Evolutionary conservation across 2,329 filamentous ascomycete species (phyloP).

Genomic region (Aureobasidium melanogenum): DNA sequence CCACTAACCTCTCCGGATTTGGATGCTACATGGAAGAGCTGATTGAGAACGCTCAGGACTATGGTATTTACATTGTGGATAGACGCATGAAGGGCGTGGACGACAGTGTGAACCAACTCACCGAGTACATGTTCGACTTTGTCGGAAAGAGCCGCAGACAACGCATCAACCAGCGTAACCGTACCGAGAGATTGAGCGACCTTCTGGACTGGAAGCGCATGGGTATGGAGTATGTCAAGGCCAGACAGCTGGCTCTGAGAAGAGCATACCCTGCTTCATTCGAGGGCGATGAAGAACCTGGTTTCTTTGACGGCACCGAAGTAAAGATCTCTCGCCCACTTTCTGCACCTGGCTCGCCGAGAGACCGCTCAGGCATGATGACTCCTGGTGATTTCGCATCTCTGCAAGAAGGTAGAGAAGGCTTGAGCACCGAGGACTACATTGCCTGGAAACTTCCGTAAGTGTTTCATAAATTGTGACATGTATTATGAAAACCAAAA

Average conservation of each 20-base stretch:
- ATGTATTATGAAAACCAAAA: not conserved
- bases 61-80: slow-evolving; percentile 98
- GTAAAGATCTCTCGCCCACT: slow-evolving; percentile 92
- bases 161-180: slow-evolving; percentile 96
- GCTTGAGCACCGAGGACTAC: slow-evolving; percentile 91
- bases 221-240: slow-evolving; percentile 99
- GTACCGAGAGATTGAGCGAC: slow-evolving; percentile 89
- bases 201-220: slow-evolving; percentile 98
- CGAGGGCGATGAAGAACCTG: slow-evolving; percentile 64
- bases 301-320: slow-evolving; percentile 86
- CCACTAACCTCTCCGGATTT: slow-evolving; percentile 94
- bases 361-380: slow-evolving; percentile 94
- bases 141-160: slow-evolving; percentile 87
- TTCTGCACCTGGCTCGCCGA: slow-evolving; percentile 85
- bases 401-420: slow-evolving; percentile 87
- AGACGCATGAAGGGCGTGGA: slow-evolving; percentile 91
- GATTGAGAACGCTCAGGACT: slow-evolving; percentile 95
- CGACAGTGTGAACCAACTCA: slow-evolving; percentile 92
- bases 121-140: slow-evolving; percentile 89
- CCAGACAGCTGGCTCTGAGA: slow-evolving; percentile 80
- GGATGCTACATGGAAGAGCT: slow-evolving; percentile 99
- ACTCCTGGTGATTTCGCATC: slow-evolving; percentile 97
- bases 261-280: slow-evolving; percentile 88
- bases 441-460: slow-evolving; percentile 95
- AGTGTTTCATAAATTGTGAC: slow-evolving; percentile 39